Conservation (phyloP, 192 early-diverging fungal species). For the Rhizophagus clarus region DNA sequence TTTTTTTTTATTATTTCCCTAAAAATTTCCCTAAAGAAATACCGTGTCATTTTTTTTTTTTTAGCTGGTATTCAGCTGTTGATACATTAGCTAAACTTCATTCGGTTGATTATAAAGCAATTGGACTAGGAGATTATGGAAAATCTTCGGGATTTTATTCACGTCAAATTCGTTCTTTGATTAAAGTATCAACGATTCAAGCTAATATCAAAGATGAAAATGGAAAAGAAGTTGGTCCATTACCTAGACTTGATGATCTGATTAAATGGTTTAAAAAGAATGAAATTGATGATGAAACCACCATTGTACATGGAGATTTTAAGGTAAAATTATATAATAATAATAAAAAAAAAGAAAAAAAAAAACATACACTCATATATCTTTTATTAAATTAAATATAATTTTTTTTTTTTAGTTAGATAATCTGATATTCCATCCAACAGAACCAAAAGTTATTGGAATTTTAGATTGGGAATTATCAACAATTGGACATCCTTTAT, state of each 20-base stretch:
- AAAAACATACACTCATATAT: too few relatives aligned
- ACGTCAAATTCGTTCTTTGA: conserved; percentile 79
- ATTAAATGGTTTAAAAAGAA: conserved; percentile 73
- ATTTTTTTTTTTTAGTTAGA: conserved; percentile 46
- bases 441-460: conserved; percentile 73
- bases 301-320: conserved; percentile 93
- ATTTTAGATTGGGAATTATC: conserved; percentile 93
- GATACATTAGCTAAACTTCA: conserved; percentile 82
- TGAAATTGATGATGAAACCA: conserved; percentile 71
- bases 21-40: too few relatives aligned
- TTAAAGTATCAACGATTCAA: conserved; percentile 69
- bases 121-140: conserved; percentile 77
- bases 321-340: conserved; percentile 52
- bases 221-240: conserved; percentile 60
- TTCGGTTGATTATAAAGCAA: conserved; percentile 59
- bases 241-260: conserved; percentile 71
- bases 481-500: conserved; percentile 89
- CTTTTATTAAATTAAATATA: not conserved
- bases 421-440: conserved; percentile 82
- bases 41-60: not conserved
- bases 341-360: not conserved
- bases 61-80: conserved; percentile 71
- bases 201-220: conserved; percentile 62
- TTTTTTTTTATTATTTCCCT: too few relatives aligned
- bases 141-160: conserved; percentile 72